A percentile compares a stretch with the other conserved stretches of the same genome.
These are phyloP conservation scores for Yamadazyma dushanensis DNA, from an alignment of 1,139 yeast species.

Conservation along the genomic window DNA sequence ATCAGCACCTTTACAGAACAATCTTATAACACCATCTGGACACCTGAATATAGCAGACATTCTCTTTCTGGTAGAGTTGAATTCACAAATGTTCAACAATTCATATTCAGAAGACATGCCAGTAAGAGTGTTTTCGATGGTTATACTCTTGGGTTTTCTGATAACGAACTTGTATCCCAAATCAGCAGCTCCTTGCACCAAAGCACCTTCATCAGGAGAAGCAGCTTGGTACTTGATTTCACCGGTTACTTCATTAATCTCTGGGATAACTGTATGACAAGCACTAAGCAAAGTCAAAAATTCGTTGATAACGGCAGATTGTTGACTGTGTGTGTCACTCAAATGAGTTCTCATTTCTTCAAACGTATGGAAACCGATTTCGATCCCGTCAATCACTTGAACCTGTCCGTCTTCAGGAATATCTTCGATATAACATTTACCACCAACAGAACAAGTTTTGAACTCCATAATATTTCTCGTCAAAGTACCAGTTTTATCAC, in stretches of 20 bases:
- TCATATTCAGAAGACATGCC: slow-evolving; percentile 53
- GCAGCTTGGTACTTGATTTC: slow-evolving; percentile 94
- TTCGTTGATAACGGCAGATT: slow-evolving; percentile 69
- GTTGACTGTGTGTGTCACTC: slow-evolving; percentile 39
- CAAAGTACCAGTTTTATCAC: slow-evolving; percentile 95
- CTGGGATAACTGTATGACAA: slow-evolving; percentile 98
- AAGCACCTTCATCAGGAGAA: slow-evolving; percentile 98
- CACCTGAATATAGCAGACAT: slow-evolving; percentile 95
- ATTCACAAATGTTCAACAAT: slow-evolving; percentile 87
- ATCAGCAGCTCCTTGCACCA: slow-evolving; percentile 90
- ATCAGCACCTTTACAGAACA: slow-evolving; percentile 97
- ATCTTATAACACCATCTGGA: slow-evolving; percentile 88
- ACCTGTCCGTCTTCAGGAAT: slow-evolving; percentile 90
- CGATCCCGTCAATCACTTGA: slow-evolving; percentile 72
- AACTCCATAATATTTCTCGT: slow-evolving; percentile 97
- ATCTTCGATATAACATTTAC: slow-evolving; percentile 81
- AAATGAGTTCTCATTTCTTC: slow-evolving; percentile 49
- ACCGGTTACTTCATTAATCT: slow-evolving; percentile 58
- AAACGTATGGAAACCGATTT: slow-evolving; percentile 77
- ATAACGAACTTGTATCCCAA: slow-evolving; percentile 82
- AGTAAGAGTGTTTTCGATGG: slow-evolving; percentile 55
- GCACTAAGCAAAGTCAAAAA: slow-evolving; percentile 84
- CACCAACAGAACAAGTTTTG: slow-evolving; percentile 92
- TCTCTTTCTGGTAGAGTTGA: slow-evolving; percentile 94
- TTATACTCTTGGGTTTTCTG: slow-evolving; percentile 82